Evolutionary conservation across 2,329 filamentous ascomycete genomes (phyloP), one percentile per base, ranked within the genome.

Genomic region (Penicillium sp.): DNA sequence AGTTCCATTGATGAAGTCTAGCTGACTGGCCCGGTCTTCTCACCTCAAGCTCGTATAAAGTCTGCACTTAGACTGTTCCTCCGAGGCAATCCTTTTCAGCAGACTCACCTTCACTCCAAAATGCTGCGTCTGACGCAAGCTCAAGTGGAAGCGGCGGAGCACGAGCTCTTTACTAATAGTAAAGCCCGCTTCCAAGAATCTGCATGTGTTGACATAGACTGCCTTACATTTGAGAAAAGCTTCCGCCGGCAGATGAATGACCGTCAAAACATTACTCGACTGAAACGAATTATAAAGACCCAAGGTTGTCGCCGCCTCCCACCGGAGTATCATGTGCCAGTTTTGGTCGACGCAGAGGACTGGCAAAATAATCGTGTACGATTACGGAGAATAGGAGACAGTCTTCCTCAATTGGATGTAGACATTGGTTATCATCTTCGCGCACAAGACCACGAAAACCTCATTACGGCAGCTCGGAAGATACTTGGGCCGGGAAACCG

Each of bases 401-500:
- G n/a, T 4, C 32, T 52, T 13, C 43, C 21, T 4, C 13, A 34
- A 29, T 42, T 52, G 34, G 31, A 31, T 22, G 24, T 47, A 34
- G 22, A 5, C 31, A 5, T 5, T 10, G 24, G 29, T n/a, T 52
- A 47, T 47, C 14, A 16, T 2, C 44, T 58, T 5, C 52, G 24
- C 8, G 48, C 48, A 5, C 24, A 39, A 38, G 46, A 50, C 39
- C 45, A 58, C 32, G 48, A 58, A 32, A 55, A 45, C 31, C 29
- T 55, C 9, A 52, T 58, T 7, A 39, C 40, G 2, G 52, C 52
- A 2, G 55, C 52, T 18, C 32, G 45, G 11, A 46, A 49, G 22
- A 36, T 11, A 18, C 52, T 58, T 11, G 44, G 18, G 1, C 18
- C 22, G 1, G 36, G 29, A 5, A 52, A 50, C 43, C 44, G 40